Evolutionary conservation across 805 yeast genomes (phyloP), one percentile per base, ranked within the genome.

Genomic region (Debaryomyces maramus): DNA sequence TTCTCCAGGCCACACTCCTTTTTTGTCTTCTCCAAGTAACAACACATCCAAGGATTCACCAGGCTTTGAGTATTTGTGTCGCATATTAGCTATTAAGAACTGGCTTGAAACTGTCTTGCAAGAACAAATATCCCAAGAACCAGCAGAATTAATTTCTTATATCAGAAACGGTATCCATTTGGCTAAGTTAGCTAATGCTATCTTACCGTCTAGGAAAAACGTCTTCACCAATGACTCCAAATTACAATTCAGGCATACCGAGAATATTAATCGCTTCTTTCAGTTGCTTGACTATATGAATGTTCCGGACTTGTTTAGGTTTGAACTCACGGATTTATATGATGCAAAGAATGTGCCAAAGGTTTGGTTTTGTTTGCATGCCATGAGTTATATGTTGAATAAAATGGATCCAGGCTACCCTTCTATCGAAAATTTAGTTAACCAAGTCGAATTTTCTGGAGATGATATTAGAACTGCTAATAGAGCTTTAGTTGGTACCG

Each of bases 301-400:
- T 19, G 80, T 93, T 48, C 99, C 98, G 0, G 90, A 87, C 41
- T 73, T 89, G 39, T 93, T 90, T 60, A 76, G 85, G 35, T 93
- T 93, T 58, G 99, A 91, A 58, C 75, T 90, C 43, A 89, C 96
- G 3, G 99, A 93, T 61, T 71, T 93, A 26, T 93, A 89, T 63
- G 97, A 93, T 56, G 83, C 84, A 55, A 90, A 88, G 54, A 86
- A 91, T 56, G 77, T 90, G 15, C 98, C 98, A 11, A 90, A 88
- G 56, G 98, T 93, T 18, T 85, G 93, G 57, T 89, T 88, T 62
- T 90, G 97, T 51, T 63, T 93, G 26, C 97, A 91, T 65, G 97
- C 97, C 2, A 65, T 91, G 47, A 81, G 89, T 36, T 87, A 78
- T 50, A 78, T 88, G 57, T 70, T 93, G 40, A 74, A 83, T 43